Evolutionary conservation across 176 grass and related monocot genomes (phyloP).

Genomic region (Raddia distichophylla): DNA sequence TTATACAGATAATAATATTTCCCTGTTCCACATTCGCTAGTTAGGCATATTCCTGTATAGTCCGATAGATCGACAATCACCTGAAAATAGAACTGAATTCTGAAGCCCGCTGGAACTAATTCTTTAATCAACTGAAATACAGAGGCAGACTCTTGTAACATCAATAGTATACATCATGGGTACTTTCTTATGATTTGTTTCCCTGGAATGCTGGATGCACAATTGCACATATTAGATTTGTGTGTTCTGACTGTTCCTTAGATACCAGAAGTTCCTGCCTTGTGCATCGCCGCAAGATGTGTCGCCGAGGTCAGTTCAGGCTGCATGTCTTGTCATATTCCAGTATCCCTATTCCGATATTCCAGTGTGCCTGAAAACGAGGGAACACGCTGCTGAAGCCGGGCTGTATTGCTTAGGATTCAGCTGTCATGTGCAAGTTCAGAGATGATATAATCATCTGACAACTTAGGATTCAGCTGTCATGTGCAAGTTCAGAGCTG

Average conservation of each 20-base stretch:
- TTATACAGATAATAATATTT: background rate
- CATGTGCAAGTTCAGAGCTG: too few species aligned
- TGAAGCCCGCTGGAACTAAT: background rate
- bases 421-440: background rate
- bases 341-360: too few species aligned
- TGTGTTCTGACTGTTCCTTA: background rate
- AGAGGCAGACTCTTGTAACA: background rate
- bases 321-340: too few species aligned
- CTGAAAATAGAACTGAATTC: background rate
- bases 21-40: background rate
- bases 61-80: background rate
- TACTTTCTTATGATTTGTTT: background rate
- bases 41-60: constrained; percentile 23
- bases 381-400: background rate
- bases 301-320: background rate
- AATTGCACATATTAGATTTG: background rate
- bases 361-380: background rate
- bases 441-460: background rate
- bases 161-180: background rate
- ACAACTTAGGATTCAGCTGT: too few species aligned
- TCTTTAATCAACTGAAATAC: constrained; percentile 11
- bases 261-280: background rate
- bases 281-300: background rate
- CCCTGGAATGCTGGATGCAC: background rate
- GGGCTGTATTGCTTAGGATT: background rate